Conservation (phyloP, 345 rosid species). For the Dipteronia sinensis region DNA sequence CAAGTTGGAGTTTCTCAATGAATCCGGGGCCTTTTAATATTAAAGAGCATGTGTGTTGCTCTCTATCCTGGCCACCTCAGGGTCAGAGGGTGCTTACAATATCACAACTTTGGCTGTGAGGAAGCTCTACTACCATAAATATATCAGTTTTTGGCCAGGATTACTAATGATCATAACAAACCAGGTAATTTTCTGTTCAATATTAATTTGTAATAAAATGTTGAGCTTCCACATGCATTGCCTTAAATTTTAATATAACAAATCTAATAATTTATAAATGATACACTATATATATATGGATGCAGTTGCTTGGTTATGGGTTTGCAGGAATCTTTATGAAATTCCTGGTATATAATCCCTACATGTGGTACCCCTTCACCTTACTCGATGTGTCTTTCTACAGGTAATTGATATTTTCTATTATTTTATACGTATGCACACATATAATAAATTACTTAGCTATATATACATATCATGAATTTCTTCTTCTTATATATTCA, state of each 20-base stretch:
- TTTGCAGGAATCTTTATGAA: slow-evolving; percentile 38
- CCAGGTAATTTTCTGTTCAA: no score
- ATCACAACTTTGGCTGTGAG: slow-evolving; percentile 1
- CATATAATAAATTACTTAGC: no score
- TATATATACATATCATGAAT: no score
- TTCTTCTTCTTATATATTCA: background rate
- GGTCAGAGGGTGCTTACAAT: slow-evolving; percentile 20
- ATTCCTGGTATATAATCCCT: no score
- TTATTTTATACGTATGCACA: no score
- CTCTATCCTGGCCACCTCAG: slow-evolving; percentile 14
- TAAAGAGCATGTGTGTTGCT: slow-evolving; percentile 33
- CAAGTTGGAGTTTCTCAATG: slow-evolving; percentile 31
- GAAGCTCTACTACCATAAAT: slow-evolving; percentile 27
- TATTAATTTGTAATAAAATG: no score
- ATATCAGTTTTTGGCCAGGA: slow-evolving; percentile 15
- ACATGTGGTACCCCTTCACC: slow-evolving; percentile 36
- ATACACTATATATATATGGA: no score
- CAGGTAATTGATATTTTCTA: no score
- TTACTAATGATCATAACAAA: slow-evolving; percentile 26
- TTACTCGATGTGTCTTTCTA: slow-evolving; percentile 37
- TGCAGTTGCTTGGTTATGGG: slow-evolving; percentile 39
- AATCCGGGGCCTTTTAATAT: slow-evolving; percentile 39
- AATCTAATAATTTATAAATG: no score
- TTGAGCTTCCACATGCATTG: no score
- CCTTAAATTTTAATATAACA: no score